Conservation (phyloP, 2,329 filamentous ascomycete species). For the Cladobotryum protrusum region DNA sequence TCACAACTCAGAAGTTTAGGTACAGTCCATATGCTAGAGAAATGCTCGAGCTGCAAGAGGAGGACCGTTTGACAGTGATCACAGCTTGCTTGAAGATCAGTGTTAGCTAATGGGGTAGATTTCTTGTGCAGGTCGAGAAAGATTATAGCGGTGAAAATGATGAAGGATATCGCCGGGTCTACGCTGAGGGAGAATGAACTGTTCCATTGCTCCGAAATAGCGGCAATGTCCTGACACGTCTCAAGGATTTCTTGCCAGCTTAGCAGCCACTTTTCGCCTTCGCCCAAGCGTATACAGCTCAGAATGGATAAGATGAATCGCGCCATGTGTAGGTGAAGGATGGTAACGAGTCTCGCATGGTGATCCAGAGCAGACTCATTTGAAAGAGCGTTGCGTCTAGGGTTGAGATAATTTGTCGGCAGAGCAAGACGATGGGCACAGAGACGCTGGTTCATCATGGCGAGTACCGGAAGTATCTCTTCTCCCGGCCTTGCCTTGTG, state of each 20-base stretch:
- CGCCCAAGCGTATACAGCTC: neutral
- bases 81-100: neutral
- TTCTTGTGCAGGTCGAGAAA: slow-evolving; percentile 12
- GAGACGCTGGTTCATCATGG: slow-evolving; percentile 1
- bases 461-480: too few relatives aligned
- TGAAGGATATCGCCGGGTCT: slow-evolving; percentile 12
- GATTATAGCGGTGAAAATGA: slow-evolving; percentile 11
- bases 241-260: slow-evolving; percentile 15
- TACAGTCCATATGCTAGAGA: slow-evolving; percentile 12
- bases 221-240: slow-evolving; percentile 11
- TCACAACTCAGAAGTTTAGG: slow-evolving; percentile 13
- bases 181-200: slow-evolving; percentile 4
- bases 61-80: slow-evolving; percentile 11
- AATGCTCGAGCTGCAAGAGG: slow-evolving; percentile 12
- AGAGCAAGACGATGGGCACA: slow-evolving; percentile 4
- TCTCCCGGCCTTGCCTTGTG: neutral
- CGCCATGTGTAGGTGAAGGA: slow-evolving; percentile 13
- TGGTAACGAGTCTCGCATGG: slow-evolving; percentile 12
- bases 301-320: slow-evolving; percentile 11
- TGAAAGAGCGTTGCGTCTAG: slow-evolving; percentile 10
- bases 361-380: slow-evolving; percentile 8
- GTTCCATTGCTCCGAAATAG: slow-evolving; percentile 9
- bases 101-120: neutral
- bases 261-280: slow-evolving; percentile 10
- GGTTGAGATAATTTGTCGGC: slow-evolving; percentile 10